Conservation (phyloP, 441 rosid genomes). For the Metrosideros polymorpha region DNA sequence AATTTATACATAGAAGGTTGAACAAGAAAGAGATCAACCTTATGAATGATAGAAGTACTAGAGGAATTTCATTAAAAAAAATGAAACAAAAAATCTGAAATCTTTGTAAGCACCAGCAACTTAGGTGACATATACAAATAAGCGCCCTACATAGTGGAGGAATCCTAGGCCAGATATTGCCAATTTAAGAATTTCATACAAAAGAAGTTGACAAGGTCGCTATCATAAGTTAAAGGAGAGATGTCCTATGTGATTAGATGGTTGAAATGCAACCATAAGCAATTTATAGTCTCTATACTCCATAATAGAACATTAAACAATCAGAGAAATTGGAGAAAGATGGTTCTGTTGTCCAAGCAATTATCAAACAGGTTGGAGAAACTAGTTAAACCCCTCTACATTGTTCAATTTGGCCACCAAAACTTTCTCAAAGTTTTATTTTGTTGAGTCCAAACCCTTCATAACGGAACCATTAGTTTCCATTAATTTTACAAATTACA, state of each 20-base stretch:
- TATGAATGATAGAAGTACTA: not conserved
- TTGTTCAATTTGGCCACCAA: not conserved
- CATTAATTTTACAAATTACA: not conserved
- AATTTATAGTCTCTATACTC: not conserved
- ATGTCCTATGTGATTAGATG: not conserved
- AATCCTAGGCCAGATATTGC: not conserved
- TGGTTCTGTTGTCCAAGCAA: not conserved
- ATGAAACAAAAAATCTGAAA: not conserved
- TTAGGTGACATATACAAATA: not conserved
- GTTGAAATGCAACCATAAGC: not conserved
- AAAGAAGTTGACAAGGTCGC: not conserved
- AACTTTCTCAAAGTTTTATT: not conserved
- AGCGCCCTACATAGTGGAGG: not conserved
- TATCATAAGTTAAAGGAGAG: not conserved
- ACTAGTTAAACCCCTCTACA: not conserved
- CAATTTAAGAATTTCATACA: not conserved
- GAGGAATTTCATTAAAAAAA: not conserved
- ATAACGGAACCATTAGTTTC: not conserved
- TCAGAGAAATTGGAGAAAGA: not conserved
- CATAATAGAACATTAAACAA: not conserved
- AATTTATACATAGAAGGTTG: not conserved
- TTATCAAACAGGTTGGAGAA: not conserved
- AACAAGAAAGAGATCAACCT: not conserved
- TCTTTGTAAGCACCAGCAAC: not conserved
- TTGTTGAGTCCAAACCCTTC: not conserved